phyloP scores from a whole-genome alignment of 495 filamentous ascomycete genomes.

The Hypoxylon subgilvum region DNA sequence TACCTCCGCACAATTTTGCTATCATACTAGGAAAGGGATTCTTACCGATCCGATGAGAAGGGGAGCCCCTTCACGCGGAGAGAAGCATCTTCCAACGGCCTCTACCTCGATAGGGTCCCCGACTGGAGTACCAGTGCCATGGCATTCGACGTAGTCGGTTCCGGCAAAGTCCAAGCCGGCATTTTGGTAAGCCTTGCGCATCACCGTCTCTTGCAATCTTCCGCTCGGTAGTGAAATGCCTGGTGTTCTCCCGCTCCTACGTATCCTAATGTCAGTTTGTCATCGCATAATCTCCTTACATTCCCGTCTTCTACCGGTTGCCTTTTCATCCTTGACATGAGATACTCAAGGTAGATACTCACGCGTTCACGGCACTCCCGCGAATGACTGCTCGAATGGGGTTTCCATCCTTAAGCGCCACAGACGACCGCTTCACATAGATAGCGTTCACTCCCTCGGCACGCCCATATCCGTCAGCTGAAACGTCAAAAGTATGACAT shows the following conservation, averaged over 20 bases:
- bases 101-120: conserved; percentile 56
- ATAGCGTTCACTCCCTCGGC: conserved; percentile 40
- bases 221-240: conserved; percentile 54
- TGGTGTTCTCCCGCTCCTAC: conserved; percentile 49
- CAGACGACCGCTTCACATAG: conserved; percentile 52
- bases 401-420: conserved; percentile 52
- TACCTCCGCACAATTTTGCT: too few species aligned
- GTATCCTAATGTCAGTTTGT: conserved; percentile 16
- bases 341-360: background rate
- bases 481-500: conserved; percentile 51
- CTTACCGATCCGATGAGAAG: background rate
- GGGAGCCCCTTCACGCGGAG: conserved; percentile 45
- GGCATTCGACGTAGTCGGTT: conserved; percentile 56
- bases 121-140: conserved; percentile 59
- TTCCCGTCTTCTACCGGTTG: background rate
- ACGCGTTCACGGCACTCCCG: conserved; percentile 49
- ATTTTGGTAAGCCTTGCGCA: conserved; percentile 45
- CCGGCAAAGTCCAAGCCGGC: conserved; percentile 43
- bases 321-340: background rate
- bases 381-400: conserved; percentile 57
- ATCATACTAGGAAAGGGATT: background rate
- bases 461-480: conserved; percentile 41
- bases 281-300: too few species aligned
- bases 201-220: conserved; percentile 51
- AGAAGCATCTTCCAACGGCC: conserved; percentile 36